Evolutionary conservation across 2,329 filamentous ascomycete genomes (phyloP).

Genomic region (Phyllosticta citriasiana): DNA sequence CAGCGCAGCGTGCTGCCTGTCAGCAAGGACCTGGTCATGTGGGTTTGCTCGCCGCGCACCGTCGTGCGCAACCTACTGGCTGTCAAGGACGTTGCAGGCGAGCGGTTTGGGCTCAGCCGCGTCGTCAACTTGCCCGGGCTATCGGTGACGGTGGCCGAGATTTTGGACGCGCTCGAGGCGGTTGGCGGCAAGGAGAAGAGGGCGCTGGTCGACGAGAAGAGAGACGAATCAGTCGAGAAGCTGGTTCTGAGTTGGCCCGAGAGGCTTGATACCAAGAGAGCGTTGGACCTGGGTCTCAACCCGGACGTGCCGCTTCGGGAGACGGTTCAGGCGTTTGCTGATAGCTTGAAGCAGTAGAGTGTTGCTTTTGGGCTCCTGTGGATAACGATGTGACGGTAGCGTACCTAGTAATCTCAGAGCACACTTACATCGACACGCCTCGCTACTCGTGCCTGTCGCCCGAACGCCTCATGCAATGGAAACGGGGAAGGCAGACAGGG

Average conservation of each 20-base stretch:
- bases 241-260: conserved; percentile 44
- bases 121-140: conserved; percentile 43
- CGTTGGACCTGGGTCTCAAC: conserved; percentile 42
- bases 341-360: conserved; percentile 2
- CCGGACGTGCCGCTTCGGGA: conserved; percentile 39
- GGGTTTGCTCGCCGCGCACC: conserved; percentile 45
- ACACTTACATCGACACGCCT: too few relatives aligned
- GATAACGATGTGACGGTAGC: too few relatives aligned
- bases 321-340: conserved; percentile 14
- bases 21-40: conserved; percentile 38
- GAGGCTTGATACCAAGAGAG: conserved; percentile 43
- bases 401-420: too few relatives aligned
- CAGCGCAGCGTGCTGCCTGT: conserved; percentile 38
- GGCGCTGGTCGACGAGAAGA: conserved; percentile 37
- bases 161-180: conserved; percentile 42
- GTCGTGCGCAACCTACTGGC: conserved; percentile 43
- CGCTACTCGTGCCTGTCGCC: too few relatives aligned
- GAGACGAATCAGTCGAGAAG: conserved; percentile 33
- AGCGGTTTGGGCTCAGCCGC: conserved; percentile 36
- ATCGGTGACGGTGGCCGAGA: conserved; percentile 41
- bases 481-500: too few relatives aligned
- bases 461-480: too few relatives aligned
- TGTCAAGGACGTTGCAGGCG: conserved; percentile 37
- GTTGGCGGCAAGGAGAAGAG: conserved; percentile 42
- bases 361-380: neutral